These are phyloP conservation scores for Steccherinum ochraceum DNA, from an alignment of 768 basidiomycete species.

Conservation along the genomic window DNA sequence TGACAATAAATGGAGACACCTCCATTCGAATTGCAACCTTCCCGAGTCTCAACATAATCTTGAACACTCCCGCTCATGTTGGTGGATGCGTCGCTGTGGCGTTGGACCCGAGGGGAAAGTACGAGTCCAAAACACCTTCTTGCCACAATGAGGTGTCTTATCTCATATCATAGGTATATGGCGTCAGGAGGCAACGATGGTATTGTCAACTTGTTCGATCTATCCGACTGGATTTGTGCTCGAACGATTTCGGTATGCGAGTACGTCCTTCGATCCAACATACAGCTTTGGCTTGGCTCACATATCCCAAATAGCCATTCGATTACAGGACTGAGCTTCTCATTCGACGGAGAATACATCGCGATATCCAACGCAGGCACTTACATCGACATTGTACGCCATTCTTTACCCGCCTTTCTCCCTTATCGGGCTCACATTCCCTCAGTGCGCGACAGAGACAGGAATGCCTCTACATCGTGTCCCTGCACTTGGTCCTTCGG, in stretches of 20 bases:
- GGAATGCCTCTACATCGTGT: slow-evolving; percentile 71
- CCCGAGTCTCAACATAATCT: slow-evolving; percentile 51
- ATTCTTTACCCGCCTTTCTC: not conserved
- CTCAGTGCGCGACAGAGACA: slow-evolving; percentile 77
- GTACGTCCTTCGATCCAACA: slow-evolving; percentile 31
- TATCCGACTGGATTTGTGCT: slow-evolving; percentile 74
- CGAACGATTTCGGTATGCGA: slow-evolving; percentile 77
- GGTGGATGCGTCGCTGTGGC: slow-evolving; percentile 75
- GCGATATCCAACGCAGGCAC: slow-evolving; percentile 67
- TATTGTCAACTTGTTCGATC: slow-evolving; percentile 77
- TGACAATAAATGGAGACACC: slow-evolving; percentile 59
- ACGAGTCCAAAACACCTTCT: too few relatives aligned
- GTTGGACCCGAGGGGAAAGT: slow-evolving; percentile 76
- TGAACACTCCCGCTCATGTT: slow-evolving; percentile 69
- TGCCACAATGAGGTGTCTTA: not conserved
- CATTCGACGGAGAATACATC: slow-evolving; percentile 77
- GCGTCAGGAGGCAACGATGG: slow-evolving; percentile 79
- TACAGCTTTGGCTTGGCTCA: too few relatives aligned
- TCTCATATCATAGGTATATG: slow-evolving; percentile 47
- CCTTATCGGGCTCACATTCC: slow-evolving; percentile 1
- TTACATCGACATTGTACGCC: slow-evolving; percentile 75
- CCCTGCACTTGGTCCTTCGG: slow-evolving; percentile 62
- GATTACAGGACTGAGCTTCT: slow-evolving; percentile 73
- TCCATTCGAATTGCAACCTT: slow-evolving; percentile 65
- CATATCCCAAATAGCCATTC: slow-evolving; percentile 50